Evolutionary conservation across 1,284 basidiomycete genomes (phyloP), one percentile per base, ranked within the genome.

Genomic region (Microstroma glucosiphilum): DNA sequence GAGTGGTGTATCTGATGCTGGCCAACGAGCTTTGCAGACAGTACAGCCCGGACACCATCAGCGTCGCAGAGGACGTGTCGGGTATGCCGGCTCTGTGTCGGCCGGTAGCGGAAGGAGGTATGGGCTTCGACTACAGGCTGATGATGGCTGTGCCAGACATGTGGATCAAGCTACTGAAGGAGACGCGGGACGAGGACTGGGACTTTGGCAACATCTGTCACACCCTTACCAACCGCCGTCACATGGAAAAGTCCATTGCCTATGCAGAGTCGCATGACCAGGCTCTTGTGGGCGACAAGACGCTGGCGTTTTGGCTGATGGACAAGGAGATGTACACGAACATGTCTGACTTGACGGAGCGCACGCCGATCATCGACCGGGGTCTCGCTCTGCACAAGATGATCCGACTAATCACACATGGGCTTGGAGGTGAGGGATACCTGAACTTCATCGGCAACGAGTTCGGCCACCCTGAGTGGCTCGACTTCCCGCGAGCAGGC

Each of bases 91-190:
- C 96, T 1, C 86, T 98, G 21, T 89, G 94, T 73, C 83, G 87
- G 17, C 87, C 92, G 0, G 87, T 89, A 26, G 74, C 82, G 21
- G 85, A 89, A 69, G 94, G 94, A 54, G 94, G 94, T 25, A 83
- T 98, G 57, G 94, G 94, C 1, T 98, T 98, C 80, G 94, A 98
- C 81, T 98, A 97, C 80, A 88, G 94, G 21, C 83, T 98, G 55
- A 91, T 91, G 25, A 98, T 98, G 94, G 94, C 94, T 9, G 86
- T 98, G 57, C 94, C 94, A 1, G 94, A 98, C 80, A 97, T 96
- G 92, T 98, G 92, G 92, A 98, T 98, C 84, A 97, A 98, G 81
- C 83, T 97, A 25, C 85, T 97, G 70, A 98, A 98, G 80, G 94
- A 98, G 81, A 88, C 86, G 78, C 70, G 80, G 3, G 94, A 98